Base-by-base conservation (phyloP, 169 alveolate genomes). In the Cryptosporidium tyzzeri region DNA sequence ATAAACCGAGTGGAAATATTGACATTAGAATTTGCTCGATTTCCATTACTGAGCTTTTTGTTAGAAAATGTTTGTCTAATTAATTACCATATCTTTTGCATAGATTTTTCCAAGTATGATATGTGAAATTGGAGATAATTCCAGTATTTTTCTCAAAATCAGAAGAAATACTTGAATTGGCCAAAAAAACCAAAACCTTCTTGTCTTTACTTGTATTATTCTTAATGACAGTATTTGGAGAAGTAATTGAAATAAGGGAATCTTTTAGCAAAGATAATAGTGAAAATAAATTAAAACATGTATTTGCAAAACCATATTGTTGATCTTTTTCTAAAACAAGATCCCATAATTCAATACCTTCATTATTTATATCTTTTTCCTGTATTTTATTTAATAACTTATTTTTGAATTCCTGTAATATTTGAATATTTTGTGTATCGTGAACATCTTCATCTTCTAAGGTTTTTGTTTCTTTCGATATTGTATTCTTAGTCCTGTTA, bases 311-410 rank as follows among this genome's bases (percentile, higher is more conserved):
- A 16, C 89, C 89, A 5, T 80, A 21, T 41, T 61, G 41, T 62
- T 59, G 58, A 37, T 80, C 50, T 62, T 26, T 62, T 33, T 80
- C 89, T 23, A 80, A 48, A 59, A 80, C 89, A n/a, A 80, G 59
- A 6, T 62, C 74, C 89, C 89, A 80, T n/a, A 80, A 23, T 37
- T 80, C 68, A 23, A 80, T 45, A 8, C 89, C 89, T 16, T 65
- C 39, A 16, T 65, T 31, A 5, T 41, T n/a, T 9, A 31, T 39
- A 37, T 73, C 86, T 14, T 4, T 5, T 1, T 26, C n/a, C 44
- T 26, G 69, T 62, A 80, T 35, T 48, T 21, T 41, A 9, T 65
- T 44, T 51, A 59, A 65, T 14, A 80, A 16, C 3, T 80, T 48
- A 9, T 14, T 26, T 50, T 80, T 80, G 16, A 50, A 14, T 12